These are phyloP conservation scores for Suillus placidus DNA, from an alignment of 768 basidiomycete species.

Conservation along the genomic window DNA sequence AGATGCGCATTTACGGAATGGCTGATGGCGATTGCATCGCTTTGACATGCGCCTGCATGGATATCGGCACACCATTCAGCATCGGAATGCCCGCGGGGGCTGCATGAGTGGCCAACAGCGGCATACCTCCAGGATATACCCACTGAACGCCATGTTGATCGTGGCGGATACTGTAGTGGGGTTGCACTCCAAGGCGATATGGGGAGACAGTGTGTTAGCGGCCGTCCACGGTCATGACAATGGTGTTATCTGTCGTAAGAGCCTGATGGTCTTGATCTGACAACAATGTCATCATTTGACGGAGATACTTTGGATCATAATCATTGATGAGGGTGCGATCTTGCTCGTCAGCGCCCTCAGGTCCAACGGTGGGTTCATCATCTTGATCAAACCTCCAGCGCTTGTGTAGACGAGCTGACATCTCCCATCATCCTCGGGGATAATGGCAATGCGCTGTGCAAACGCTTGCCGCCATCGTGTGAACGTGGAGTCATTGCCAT, in stretches of 20 bases:
- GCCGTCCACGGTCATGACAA: conserved; percentile 49
- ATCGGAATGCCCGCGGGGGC: too few species aligned
- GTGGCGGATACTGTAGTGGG: conserved; percentile 29
- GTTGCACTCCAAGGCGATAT: conserved; percentile 41
- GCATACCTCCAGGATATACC: conserved; percentile 16
- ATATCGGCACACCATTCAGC: conserved; percentile 50
- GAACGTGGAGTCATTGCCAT: conserved; percentile 7
- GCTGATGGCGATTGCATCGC: conserved; percentile 56
- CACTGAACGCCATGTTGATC: conserved; percentile 27
- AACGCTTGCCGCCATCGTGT: conserved; percentile 18
- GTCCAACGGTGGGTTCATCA: conserved; percentile 56
- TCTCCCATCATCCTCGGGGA: conserved; percentile 41
- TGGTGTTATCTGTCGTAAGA: conserved; percentile 53
- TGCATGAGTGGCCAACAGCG: too few species aligned
- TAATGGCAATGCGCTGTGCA: conserved; percentile 28
- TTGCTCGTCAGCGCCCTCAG: conserved; percentile 67
- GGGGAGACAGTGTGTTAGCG: conserved; percentile 53
- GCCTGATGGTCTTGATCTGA: conserved; percentile 27
- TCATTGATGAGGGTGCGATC: conserved; percentile 71
- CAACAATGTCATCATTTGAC: too few species aligned
- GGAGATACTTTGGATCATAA: conserved; percentile 43
- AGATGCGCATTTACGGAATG: conserved; percentile 62
- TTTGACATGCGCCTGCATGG: conserved; percentile 62
- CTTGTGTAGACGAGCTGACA: conserved; percentile 47
- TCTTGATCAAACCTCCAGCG: conserved; percentile 74